These are phyloP conservation scores for peach (Prunus persica) DNA, from an alignment of 306 rosid species.

Conservation along the genomic window DNA sequence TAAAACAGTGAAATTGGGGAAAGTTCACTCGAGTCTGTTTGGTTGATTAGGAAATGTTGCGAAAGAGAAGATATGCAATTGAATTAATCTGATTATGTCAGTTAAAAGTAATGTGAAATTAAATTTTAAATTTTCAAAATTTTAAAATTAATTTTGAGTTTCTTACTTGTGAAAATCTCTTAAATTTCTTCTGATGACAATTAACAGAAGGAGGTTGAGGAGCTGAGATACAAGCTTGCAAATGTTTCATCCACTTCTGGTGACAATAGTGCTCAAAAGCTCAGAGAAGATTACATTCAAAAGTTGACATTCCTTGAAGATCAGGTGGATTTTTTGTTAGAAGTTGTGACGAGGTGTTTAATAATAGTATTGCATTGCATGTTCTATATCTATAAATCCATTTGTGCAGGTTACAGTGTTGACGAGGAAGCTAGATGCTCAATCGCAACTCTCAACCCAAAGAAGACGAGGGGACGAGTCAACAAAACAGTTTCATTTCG, in stretches of 20 bases:
- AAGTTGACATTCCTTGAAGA: conserved; percentile 78
- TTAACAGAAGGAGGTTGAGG: conserved; percentile 69
- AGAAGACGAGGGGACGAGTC: conserved; percentile 60
- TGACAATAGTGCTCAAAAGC: conserved; percentile 57
- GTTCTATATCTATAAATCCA: background rate
- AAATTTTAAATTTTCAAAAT: background rate
- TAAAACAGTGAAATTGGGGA: background rate
- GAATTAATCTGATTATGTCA: background rate
- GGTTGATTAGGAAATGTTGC: background rate
- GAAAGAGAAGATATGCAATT: background rate
- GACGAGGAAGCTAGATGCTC: conserved; percentile 67
- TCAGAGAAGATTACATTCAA: conserved; percentile 74
- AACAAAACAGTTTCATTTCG: conserved; percentile 55
- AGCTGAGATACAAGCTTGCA: conserved; percentile 48
- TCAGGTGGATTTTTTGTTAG: conserved; percentile 51
- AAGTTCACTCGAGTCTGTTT: background rate
- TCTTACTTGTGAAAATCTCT: conserved; percentile 7
- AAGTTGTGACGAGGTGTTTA: background rate
- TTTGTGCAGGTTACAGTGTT: conserved; percentile 61
- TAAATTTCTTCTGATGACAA: conserved; percentile 10
- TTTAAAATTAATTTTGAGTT: background rate
- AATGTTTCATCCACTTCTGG: conserved; percentile 39
- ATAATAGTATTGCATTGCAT: background rate
- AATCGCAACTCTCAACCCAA: conserved; percentile 73
- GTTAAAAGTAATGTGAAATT: background rate